Evolutionary conservation across 352 stramenopile genomes (phyloP).

Genomic region (Blastocystis sp.): DNA sequence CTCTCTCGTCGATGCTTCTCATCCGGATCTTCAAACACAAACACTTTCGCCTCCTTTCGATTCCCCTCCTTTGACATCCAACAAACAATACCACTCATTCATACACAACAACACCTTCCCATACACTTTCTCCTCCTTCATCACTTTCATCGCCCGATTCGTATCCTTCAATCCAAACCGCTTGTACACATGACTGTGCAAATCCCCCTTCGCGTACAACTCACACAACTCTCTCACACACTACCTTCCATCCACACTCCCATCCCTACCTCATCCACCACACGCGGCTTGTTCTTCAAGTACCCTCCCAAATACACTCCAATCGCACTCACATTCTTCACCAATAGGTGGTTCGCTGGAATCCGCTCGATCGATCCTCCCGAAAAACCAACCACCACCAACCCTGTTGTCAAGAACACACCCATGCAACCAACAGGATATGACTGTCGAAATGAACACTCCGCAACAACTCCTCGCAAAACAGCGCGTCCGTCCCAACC

Average conservation of each 20-base stretch:
- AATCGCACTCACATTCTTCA: not conserved
- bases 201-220: not conserved
- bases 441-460: not conserved
- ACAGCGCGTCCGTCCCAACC: not conserved
- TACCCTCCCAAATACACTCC: constrained; percentile 32
- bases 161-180: not conserved
- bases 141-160: not conserved
- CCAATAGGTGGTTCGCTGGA: constrained; percentile 12
- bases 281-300: not conserved
- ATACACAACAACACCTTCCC: constrained; percentile 4
- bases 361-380: not conserved
- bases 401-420: not conserved
- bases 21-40: constrained; percentile 17
- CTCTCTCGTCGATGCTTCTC: not conserved
- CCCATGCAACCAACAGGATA: not conserved
- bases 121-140: constrained; percentile 1
- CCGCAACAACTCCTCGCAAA: not conserved
- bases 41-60: not conserved
- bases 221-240: not conserved
- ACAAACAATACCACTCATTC: not conserved
- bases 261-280: not conserved
- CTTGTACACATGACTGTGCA: not conserved
- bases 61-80: not conserved
- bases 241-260: not conserved
- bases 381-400: constrained; percentile 9